A percentile compares a stretch with the other conserved stretches of the same genome.
Conservation (phyloP, 2,329 filamentous ascomycete species). For the Exophiala alcalophila region DNA sequence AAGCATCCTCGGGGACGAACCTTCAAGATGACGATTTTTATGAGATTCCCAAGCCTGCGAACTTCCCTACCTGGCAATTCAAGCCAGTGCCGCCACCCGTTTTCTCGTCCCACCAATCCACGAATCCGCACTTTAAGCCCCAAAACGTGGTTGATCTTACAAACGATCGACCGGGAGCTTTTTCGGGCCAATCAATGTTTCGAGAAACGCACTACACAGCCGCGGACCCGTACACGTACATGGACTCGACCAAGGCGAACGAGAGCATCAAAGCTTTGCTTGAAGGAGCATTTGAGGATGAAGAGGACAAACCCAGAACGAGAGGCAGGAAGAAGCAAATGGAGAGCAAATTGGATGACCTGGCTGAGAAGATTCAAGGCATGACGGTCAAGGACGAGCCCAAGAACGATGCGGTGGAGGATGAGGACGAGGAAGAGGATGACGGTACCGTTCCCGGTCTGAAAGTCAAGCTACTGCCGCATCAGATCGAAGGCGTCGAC, state of each 20-base stretch:
- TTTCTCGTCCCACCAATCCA: constrained; percentile 49
- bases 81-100: constrained; percentile 51
- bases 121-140: constrained; percentile 39
- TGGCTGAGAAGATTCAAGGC: constrained; percentile 44
- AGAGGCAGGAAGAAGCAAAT: constrained; percentile 41
- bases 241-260: constrained; percentile 49
- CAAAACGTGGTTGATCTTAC: constrained; percentile 53
- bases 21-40: constrained; percentile 37
- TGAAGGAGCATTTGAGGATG: constrained; percentile 52
- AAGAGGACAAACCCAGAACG: constrained; percentile 42
- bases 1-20: constrained; percentile 17
- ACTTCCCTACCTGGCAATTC: constrained; percentile 46
- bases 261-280: constrained; percentile 52
- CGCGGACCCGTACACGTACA: constrained; percentile 52
- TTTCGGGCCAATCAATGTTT: constrained; percentile 42
- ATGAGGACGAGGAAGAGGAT: constrained; percentile 50
- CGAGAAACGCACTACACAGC: constrained; percentile 52
- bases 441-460: constrained; percentile 73
- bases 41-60: constrained; percentile 49
- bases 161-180: constrained; percentile 43
- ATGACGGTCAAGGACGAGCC: constrained; percentile 40
- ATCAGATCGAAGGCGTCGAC: constrained; percentile 87
- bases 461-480: constrained; percentile 81
- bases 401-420: constrained; percentile 31
- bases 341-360: constrained; percentile 39